Evolutionary conservation across 2,329 filamentous ascomycete genomes (phyloP).

Genomic region (Apiospora koreana): DNA sequence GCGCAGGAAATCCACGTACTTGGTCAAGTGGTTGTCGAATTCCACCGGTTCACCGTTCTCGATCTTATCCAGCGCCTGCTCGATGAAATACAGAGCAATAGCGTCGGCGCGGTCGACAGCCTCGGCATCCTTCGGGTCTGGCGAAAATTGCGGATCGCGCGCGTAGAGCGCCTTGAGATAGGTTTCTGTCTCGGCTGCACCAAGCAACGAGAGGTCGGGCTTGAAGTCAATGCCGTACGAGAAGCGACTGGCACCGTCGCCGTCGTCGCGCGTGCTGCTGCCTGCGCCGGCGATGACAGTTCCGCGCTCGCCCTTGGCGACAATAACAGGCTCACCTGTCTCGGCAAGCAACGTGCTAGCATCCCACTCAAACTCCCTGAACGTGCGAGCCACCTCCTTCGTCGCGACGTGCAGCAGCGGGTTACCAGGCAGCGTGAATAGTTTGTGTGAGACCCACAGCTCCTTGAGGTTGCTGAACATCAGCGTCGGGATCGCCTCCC

Average conservation of each 20-base stretch:
- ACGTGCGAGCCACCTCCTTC: neutral
- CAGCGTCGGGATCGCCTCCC: slow-evolving; percentile 11
- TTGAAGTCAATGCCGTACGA: slow-evolving; percentile 13
- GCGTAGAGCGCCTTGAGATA: neutral
- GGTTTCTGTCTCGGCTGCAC: neutral
- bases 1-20: slow-evolving; percentile 11
- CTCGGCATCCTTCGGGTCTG: slow-evolving; percentile 5
- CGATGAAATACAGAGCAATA: slow-evolving; percentile 9
- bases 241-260: slow-evolving; percentile 8
- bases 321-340: neutral
- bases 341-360: slow-evolving; percentile 1
- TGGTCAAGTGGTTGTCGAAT: slow-evolving; percentile 8
- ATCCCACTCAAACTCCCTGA: slow-evolving; percentile 7
- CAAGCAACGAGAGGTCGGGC: slow-evolving; percentile 1
- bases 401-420: neutral
- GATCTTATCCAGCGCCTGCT: slow-evolving; percentile 1
- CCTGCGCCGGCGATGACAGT: neutral
- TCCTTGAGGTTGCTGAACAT: slow-evolving; percentile 8
- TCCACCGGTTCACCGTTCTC: neutral
- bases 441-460: slow-evolving; percentile 10
- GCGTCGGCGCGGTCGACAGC: slow-evolving; percentile 7
- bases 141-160: slow-evolving; percentile 3
- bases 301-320: slow-evolving; percentile 5
- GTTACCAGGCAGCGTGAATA: neutral
- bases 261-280: neutral